Conservation (phyloP, 108 stramenopile species). For the Aurantiochytrium sp. region DNA sequence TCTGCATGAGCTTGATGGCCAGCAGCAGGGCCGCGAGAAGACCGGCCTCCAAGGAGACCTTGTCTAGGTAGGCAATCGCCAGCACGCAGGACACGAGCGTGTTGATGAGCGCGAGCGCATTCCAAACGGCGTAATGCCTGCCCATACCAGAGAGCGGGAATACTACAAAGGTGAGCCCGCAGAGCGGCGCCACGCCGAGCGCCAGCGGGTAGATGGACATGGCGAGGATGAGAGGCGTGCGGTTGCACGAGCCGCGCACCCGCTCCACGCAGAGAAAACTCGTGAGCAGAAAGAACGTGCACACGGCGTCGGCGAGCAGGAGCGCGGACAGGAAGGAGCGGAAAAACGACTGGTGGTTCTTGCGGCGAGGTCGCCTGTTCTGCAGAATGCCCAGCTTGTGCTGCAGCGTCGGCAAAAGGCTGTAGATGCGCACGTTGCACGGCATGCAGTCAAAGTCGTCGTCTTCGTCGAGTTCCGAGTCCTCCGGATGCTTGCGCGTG, state of each 20-base stretch:
- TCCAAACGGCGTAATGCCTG: slow-evolving; percentile 15
- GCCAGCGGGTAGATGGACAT: background rate
- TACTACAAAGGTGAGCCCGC: slow-evolving; percentile 18
- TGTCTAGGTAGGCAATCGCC: background rate
- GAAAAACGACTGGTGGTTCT: background rate
- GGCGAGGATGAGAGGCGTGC: background rate
- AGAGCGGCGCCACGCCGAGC: slow-evolving; percentile 2
- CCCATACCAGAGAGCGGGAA: slow-evolving; percentile 26
- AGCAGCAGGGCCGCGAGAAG: background rate
- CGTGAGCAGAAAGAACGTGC: slow-evolving; percentile 5
- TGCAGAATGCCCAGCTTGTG: background rate
- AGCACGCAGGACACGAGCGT: background rate
- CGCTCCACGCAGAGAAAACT: background rate
- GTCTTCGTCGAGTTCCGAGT: background rate
- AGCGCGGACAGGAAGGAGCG: background rate
- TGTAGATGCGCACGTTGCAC: background rate
- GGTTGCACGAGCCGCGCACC: background rate
- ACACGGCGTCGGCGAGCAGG: background rate
- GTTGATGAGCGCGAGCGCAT: background rate
- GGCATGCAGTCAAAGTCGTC: background rate
- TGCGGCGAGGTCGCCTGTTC: background rate
- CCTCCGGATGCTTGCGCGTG: background rate
- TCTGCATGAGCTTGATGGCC: background rate
- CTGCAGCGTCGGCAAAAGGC: background rate
- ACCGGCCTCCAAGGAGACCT: background rate